These are phyloP conservation scores for Aspergillus leporis DNA, from an alignment of 495 filamentous ascomycete genomes.

Conservation along the genomic window DNA sequence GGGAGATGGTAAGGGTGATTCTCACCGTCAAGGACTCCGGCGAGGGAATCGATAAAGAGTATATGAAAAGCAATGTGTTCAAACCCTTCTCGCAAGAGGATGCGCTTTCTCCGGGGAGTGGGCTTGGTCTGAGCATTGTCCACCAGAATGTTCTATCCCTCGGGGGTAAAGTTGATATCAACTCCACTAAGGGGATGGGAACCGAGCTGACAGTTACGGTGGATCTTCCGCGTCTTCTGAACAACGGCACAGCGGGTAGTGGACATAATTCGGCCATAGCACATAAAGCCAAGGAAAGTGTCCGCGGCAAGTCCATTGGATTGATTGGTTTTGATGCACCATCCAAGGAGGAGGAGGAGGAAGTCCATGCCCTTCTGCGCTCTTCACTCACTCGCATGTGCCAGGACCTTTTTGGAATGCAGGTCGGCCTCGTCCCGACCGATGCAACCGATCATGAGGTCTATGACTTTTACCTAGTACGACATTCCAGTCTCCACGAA, in stretches of 20 bases:
- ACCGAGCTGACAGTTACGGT: slow-evolving; percentile 55
- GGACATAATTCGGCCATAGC: slow-evolving; percentile 11
- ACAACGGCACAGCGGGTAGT: background rate
- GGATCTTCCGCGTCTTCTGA: slow-evolving; percentile 21
- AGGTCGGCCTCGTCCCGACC: too few species aligned
- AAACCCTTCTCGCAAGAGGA: slow-evolving; percentile 73
- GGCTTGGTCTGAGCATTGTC: slow-evolving; percentile 60
- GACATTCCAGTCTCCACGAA: slow-evolving; percentile 10
- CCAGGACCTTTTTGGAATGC: slow-evolving; percentile 22
- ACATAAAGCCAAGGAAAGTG: background rate
- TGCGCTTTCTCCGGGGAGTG: slow-evolving; percentile 62
- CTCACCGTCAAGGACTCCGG: slow-evolving; percentile 63
- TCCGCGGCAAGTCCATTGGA: slow-evolving; percentile 20
- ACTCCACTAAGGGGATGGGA: slow-evolving; percentile 35
- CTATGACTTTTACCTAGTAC: too few species aligned
- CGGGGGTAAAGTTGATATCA: slow-evolving; percentile 30
- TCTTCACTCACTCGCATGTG: slow-evolving; percentile 25
- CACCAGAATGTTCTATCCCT: slow-evolving; percentile 30
- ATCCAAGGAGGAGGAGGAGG: slow-evolving; percentile 16
- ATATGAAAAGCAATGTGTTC: slow-evolving; percentile 60
- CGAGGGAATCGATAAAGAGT: slow-evolving; percentile 59
- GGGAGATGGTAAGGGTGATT: slow-evolving; percentile 19
- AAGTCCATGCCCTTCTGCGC: slow-evolving; percentile 16
- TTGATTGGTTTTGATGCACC: slow-evolving; percentile 25
- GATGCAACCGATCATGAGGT: too few species aligned